Evolutionary conservation across 129 eudicot species (phyloP).

Genomic region (Calendula officinalis): DNA sequence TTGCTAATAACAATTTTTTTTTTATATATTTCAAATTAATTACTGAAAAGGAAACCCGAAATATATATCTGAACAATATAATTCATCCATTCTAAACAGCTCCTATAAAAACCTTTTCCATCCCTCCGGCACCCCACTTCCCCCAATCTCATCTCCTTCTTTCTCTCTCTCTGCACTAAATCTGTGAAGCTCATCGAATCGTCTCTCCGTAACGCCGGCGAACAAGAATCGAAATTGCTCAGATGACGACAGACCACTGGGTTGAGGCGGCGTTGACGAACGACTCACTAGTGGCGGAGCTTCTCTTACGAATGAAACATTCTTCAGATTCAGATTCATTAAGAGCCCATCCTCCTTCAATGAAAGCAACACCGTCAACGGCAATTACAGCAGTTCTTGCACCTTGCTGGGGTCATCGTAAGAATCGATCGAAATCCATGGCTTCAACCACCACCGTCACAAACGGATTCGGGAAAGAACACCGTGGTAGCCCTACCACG

Average conservation of each 20-base stretch:
- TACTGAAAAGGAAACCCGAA: background rate
- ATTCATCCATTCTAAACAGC: background rate
- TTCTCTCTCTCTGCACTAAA: conserved; percentile 15
- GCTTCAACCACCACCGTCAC: conserved; percentile 9
- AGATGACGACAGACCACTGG: conserved; percentile 51
- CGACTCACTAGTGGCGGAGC: conserved; percentile 46
- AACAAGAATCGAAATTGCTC: background rate
- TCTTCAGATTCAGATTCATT: conserved; percentile 22
- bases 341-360: too few relatives aligned
- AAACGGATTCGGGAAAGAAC: conserved; percentile 16
- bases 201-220: background rate
- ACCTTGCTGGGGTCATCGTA: conserved; percentile 52
- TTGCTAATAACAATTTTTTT: too few relatives aligned
- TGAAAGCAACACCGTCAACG: background rate
- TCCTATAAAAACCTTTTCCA: conserved; percentile 34
- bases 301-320: conserved; percentile 40
- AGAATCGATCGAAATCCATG: conserved; percentile 42
- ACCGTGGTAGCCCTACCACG: conserved; percentile 61
- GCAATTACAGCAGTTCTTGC: background rate
- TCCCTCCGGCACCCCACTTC: conserved; percentile 30
- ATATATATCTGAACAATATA: background rate
- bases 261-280: conserved; percentile 33
- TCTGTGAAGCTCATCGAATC: conserved; percentile 13
- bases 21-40: background rate
- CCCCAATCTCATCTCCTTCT: conserved; percentile 19